A percentile compares a stretch with the other conserved stretches of the same genome.
Evolutionary conservation across 768 basidiomycete species (phyloP).

Genomic region (Udeniomyces megalosporus): DNA sequence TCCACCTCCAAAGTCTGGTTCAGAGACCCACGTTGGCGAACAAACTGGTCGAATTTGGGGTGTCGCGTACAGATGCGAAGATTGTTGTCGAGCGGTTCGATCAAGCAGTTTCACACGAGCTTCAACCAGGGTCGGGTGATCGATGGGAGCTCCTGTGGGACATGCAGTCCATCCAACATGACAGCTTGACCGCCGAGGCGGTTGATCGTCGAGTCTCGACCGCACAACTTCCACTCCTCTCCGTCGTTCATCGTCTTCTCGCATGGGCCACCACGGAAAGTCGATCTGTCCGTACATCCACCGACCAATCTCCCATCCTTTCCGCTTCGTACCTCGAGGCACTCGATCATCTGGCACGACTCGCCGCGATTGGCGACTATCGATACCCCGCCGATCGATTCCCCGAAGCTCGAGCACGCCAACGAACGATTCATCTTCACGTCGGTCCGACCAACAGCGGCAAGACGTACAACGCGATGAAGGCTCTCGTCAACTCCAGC

Average conservation of each 20-base stretch:
- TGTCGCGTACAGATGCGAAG: too few relatives aligned
- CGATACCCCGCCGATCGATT: constrained; percentile 20
- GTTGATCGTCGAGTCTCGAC: constrained; percentile 9
- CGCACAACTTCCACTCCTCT: neutral
- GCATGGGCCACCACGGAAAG: neutral
- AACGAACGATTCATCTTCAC: constrained; percentile 75
- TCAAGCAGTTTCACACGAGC: neutral
- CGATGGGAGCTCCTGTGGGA: constrained; percentile 8
- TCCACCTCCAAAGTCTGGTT: too few relatives aligned
- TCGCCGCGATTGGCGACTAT: constrained; percentile 19
- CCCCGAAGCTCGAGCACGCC: constrained; percentile 40
- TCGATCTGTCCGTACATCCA: neutral
- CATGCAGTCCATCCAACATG: neutral
- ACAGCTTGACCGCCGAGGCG: neutral
- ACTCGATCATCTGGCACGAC: neutral
- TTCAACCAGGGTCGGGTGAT: neutral
- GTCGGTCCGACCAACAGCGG: constrained; percentile 97
- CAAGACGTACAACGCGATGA: constrained; percentile 84
- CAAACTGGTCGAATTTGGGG: too few relatives aligned
- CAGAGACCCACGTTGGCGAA: too few relatives aligned
- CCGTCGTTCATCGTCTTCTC: constrained; percentile 12
- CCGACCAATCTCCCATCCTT: neutral
- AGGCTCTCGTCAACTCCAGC: constrained; percentile 60
- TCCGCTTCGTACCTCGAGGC: neutral
- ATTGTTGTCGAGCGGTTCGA: neutral